Percentiles rank a stretch among this genome's conserved stretches.
Conservation (phyloP, 1,284 basidiomycete species). For the Dichomitus squalens region DNA sequence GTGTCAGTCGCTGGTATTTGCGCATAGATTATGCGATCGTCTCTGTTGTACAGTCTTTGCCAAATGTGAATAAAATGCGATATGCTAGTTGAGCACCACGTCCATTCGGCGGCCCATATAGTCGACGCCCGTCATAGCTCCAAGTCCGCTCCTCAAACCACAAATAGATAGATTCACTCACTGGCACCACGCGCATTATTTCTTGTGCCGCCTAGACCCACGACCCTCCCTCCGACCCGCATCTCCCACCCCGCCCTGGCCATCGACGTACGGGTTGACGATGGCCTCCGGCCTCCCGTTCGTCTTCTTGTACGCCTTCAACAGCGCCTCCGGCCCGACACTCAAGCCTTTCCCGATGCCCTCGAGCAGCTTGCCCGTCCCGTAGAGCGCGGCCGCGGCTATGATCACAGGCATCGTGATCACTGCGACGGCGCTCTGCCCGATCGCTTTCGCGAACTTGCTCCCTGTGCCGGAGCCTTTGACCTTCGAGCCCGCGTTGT, state of each 20-base stretch:
- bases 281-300: neutral
- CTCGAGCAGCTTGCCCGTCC: constrained; percentile 12
- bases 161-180: too few species aligned
- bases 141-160: too few species aligned
- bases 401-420: constrained; percentile 5
- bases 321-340: constrained; percentile 2
- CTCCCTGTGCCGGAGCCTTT: neutral
- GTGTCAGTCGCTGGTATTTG: too few species aligned
- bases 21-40: too few species aligned
- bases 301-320: neutral
- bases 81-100: too few species aligned
- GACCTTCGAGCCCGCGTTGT: neutral
- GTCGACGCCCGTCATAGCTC: too few species aligned
- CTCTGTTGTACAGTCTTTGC: too few species aligned
- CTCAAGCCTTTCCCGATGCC: constrained; percentile 5
- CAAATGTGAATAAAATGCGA: too few species aligned
- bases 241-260: neutral
- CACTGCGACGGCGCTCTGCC: constrained; percentile 6
- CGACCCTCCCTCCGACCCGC: neutral
- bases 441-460: constrained; percentile 5
- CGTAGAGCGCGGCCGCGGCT: constrained; percentile 3
- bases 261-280: neutral
- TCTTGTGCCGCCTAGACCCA: too few species aligned
- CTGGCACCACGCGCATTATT: too few species aligned
- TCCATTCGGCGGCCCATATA: too few species aligned